Conservation (phyloP, 345 rosid species). For the Populus euphratica region DNA sequence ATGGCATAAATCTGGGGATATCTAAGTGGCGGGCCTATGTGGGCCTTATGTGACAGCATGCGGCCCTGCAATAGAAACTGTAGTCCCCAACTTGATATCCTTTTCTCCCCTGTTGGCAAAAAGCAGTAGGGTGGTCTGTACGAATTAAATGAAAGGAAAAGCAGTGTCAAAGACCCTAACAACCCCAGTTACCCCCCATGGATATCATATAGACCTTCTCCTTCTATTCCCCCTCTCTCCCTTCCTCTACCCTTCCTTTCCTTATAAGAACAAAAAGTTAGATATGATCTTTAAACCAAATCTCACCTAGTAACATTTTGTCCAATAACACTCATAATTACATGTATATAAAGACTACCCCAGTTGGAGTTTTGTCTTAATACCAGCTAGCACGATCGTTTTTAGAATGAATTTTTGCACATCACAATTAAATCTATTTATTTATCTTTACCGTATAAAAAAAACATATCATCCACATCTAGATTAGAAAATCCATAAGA, state of each 20-base stretch:
- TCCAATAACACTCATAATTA: not conserved
- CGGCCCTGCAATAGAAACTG: not conserved
- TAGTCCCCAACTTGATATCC: not conserved
- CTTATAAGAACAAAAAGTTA: not conserved
- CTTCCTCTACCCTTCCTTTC: not conserved
- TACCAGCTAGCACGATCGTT: too few relatives aligned
- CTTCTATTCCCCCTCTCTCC: not conserved
- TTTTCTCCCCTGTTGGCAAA: not conserved
- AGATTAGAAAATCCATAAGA: too few relatives aligned
- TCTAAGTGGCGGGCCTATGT: not conserved
- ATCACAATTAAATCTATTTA: too few relatives aligned
- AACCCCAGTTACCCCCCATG: too few relatives aligned
- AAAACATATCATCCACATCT: too few relatives aligned
- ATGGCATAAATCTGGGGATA: not conserved
- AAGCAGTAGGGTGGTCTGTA: conserved; percentile 5
- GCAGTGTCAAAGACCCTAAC: conserved; percentile 10
- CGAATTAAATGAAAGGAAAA: not conserved
- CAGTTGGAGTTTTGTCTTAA: too few relatives aligned
- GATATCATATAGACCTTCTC: not conserved
- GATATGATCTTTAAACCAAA: too few relatives aligned
- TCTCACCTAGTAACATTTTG: not conserved
- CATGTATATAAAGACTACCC: not conserved
- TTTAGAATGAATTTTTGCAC: too few relatives aligned
- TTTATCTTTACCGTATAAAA: too few relatives aligned
- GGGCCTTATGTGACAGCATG: conserved; percentile 9